Evolutionary conservation across 2,329 filamentous ascomycete genomes (phyloP).

Genomic region (Ceratocystiopsis minuta): DNA sequence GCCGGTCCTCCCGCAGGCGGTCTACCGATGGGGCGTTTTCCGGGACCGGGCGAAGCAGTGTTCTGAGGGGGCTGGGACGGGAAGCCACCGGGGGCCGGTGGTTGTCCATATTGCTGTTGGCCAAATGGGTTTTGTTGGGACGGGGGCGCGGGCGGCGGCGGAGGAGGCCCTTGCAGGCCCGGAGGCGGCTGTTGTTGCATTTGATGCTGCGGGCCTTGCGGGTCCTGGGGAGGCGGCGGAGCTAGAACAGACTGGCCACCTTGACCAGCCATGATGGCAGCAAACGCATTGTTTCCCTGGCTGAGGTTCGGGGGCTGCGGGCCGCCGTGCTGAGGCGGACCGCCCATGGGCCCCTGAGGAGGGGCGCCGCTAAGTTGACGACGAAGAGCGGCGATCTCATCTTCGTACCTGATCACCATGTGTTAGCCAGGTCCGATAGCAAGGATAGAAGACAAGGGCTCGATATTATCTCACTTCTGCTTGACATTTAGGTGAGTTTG

Average conservation of each 20-base stretch:
- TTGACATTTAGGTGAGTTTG: slow-evolving; percentile 78
- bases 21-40: slow-evolving; percentile 55
- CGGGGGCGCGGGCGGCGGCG: slow-evolving; percentile 37
- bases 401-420: slow-evolving; percentile 55
- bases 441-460: not conserved
- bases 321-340: slow-evolving; percentile 55
- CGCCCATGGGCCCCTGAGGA: slow-evolving; percentile 40
- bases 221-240: slow-evolving; percentile 50
- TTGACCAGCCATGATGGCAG: slow-evolving; percentile 85
- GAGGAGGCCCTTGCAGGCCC: slow-evolving; percentile 38
- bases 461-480: slow-evolving; percentile 50
- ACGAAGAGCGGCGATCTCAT: slow-evolving; percentile 69
- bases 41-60: slow-evolving; percentile 63
- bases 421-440: not conserved
- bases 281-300: slow-evolving; percentile 82
- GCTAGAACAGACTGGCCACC: slow-evolving; percentile 68
- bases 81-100: slow-evolving; percentile 47
- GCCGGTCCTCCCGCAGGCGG: slow-evolving; percentile 53
- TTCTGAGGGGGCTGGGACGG: slow-evolving; percentile 66
- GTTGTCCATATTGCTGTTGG: slow-evolving; percentile 45
- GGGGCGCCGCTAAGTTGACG: slow-evolving; percentile 60
- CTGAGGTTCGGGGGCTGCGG: slow-evolving; percentile 79
- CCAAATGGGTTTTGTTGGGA: slow-evolving; percentile 51
- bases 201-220: slow-evolving; percentile 38
- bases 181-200: slow-evolving; percentile 67